These are phyloP conservation scores for Piper betle DNA, from an alignment of 164 flowering plant genomes.

Conservation along the genomic window DNA sequence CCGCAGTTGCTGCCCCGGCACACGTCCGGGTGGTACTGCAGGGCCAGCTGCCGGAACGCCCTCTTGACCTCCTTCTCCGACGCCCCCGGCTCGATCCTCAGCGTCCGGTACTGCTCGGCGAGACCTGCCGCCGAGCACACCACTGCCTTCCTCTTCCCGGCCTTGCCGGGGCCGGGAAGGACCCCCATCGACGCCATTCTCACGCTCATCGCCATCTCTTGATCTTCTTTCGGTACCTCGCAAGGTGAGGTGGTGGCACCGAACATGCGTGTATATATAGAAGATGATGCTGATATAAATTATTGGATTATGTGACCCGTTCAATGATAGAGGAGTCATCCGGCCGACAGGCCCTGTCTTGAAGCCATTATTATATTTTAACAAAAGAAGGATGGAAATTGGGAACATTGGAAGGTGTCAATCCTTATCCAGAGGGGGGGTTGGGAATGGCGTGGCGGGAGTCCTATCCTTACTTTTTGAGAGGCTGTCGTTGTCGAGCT, in stretches of 20 bases:
- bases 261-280: no score
- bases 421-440: no score
- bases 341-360: background rate
- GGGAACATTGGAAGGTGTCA: background rate
- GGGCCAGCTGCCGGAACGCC: slow-evolving; percentile 74
- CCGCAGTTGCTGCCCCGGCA: slow-evolving; percentile 77
- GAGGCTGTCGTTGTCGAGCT: no score
- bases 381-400: background rate
- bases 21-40: slow-evolving; percentile 97
- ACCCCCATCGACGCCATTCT: background rate
- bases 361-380: background rate
- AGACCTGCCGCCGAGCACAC: slow-evolving; percentile 7
- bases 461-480: no score
- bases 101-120: slow-evolving; percentile 51
- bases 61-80: slow-evolving; percentile 77
- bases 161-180: background rate
- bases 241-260: no score
- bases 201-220: slow-evolving; percentile 1
- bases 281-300: background rate
- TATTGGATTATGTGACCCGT: background rate
- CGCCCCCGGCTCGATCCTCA: slow-evolving; percentile 57
- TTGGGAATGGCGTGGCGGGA: no score
- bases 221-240: background rate
- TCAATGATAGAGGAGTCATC: background rate
- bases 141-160: background rate